Evolutionary conservation across 306 rosid species (phyloP).

Genomic region (Citrullus amarus): DNA sequence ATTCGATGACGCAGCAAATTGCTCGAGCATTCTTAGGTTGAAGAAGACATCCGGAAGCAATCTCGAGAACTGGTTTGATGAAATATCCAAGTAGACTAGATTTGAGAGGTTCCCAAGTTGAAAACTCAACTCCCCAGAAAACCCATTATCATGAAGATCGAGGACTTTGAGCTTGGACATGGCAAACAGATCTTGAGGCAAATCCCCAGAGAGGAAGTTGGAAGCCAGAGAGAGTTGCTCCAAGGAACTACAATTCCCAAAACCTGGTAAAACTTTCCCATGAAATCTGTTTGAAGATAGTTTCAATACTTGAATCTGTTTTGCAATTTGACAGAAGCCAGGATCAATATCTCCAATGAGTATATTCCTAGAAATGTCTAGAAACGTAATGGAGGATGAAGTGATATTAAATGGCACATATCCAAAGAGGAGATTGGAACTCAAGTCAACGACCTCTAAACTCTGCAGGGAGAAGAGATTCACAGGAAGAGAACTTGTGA

Average conservation of each 20-base stretch:
- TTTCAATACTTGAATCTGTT: slow-evolving; percentile 16
- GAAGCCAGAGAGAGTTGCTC: slow-evolving; percentile 18
- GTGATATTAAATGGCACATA: slow-evolving; percentile 6
- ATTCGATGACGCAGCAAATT: slow-evolving; percentile 29
- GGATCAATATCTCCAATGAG: slow-evolving; percentile 24
- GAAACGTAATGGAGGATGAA: slow-evolving; percentile 18
- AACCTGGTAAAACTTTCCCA: slow-evolving; percentile 20
- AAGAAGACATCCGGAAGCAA: slow-evolving; percentile 27
- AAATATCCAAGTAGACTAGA: slow-evolving; percentile 28
- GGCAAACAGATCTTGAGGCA: slow-evolving; percentile 21
- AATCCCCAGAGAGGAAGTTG: slow-evolving; percentile 20
- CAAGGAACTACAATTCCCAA: slow-evolving; percentile 26
- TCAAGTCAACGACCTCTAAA: slow-evolving; percentile 24
- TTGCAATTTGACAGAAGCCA: slow-evolving; percentile 16
- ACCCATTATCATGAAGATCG: slow-evolving; percentile 21
- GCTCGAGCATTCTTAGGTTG: slow-evolving; percentile 3
- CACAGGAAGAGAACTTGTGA: slow-evolving; percentile 18
- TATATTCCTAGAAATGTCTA: slow-evolving; percentile 26
- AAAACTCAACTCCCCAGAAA: slow-evolving; percentile 24
- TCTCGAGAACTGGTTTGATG: slow-evolving; percentile 21
- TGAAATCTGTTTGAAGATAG: slow-evolving; percentile 25
- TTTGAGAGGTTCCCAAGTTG: slow-evolving; percentile 26
- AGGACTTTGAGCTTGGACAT: slow-evolving; percentile 10
- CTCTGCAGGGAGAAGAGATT: slow-evolving; percentile 20
- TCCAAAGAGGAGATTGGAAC: slow-evolving; percentile 23